These are phyloP conservation scores for Aspergillus floridensis DNA, from an alignment of 2,329 filamentous ascomycete species.

Conservation along the genomic window DNA sequence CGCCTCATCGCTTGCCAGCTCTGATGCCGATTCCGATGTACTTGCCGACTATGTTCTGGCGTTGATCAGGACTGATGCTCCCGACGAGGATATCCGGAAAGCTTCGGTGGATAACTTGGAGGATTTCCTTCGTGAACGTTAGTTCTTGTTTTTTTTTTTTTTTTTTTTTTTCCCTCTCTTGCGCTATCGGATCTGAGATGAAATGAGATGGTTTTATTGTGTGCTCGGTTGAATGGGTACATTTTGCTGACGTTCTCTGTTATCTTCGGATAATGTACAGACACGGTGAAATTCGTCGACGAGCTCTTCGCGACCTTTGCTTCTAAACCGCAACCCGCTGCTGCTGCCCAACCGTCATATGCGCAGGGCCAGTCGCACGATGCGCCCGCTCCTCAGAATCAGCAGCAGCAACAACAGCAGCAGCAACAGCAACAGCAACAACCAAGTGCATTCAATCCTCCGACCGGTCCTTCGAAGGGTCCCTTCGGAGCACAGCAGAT, in stretches of 20 bases:
- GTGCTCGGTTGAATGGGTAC: slow-evolving; percentile 4
- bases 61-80: slow-evolving; percentile 55
- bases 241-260: background rate
- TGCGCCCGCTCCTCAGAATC: slow-evolving; percentile 11
- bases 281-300: slow-evolving; percentile 54
- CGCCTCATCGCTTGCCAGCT: slow-evolving; percentile 37
- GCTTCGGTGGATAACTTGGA: slow-evolving; percentile 56
- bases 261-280: slow-evolving; percentile 27
- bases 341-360: slow-evolving; percentile 16
- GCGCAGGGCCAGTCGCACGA: slow-evolving; percentile 24
- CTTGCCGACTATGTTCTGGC: slow-evolving; percentile 62
- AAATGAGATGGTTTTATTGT: background rate
- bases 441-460: slow-evolving; percentile 23
- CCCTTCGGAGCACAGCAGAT: slow-evolving; percentile 21
- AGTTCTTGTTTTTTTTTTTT: slow-evolving; percentile 15
- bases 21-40: slow-evolving; percentile 61
- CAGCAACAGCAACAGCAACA: slow-evolving; percentile 10
- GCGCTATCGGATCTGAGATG: background rate
- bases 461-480: slow-evolving; percentile 20
- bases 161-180: too few species aligned
- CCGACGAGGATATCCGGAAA: slow-evolving; percentile 52
- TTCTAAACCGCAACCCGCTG: slow-evolving; percentile 39
- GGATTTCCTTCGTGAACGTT: slow-evolving; percentile 58
- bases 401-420: slow-evolving; percentile 19
- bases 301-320: slow-evolving; percentile 54